Base-by-base conservation (phyloP, 441 rosid genomes). In the Hypseocharis bilobata region DNA sequence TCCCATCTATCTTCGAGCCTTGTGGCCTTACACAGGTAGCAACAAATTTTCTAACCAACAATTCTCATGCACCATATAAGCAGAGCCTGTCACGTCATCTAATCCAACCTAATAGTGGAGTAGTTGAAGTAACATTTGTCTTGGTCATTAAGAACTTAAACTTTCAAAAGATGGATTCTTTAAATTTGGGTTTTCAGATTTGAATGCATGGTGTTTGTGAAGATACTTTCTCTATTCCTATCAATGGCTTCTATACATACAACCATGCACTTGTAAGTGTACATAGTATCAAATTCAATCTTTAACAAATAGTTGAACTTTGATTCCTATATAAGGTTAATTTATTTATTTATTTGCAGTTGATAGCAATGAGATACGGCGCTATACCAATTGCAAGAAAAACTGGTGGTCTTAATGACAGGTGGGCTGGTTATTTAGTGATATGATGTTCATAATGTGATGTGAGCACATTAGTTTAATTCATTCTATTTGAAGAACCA, bases 1-100 rank as follows among this genome's bases (percentile, higher is more conserved):
- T 92, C 77, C 98, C 98, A 68, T 92, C 97, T 3, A 81, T 90
- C 69, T 90, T 92, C 64, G 98, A 92, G 82, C 98, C 98, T 74
- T 90, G 98, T 79, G 98, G 98, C 63, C 97, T 92, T 56, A 92
- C 98, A 64, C 98, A 92, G 97, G 98, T 90, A 80, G n/a, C n/a
- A n/a, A n/a, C n/a, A n/a, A n/a, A n/a, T n/a, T n/a, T n/a, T n/a
- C n/a, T n/a, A n/a, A n/a, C n/a, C n/a, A n/a, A n/a, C n/a, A n/a
- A n/a, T n/a, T n/a, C n/a, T n/a, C n/a, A n/a, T n/a, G n/a, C n/a
- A n/a, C n/a, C n/a, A n/a, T n/a, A n/a, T n/a, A n/a, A n/a, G 11
- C 40, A 34, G 40, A 34, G 11, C 34, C 6, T 30, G 3, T 30
- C 6, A 3, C 34, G 6, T 5, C 10, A 30, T 30, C 34, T 30